phyloP scores from a whole-genome alignment of 768 basidiomycete genomes.

The Podaxis sp. region DNA sequence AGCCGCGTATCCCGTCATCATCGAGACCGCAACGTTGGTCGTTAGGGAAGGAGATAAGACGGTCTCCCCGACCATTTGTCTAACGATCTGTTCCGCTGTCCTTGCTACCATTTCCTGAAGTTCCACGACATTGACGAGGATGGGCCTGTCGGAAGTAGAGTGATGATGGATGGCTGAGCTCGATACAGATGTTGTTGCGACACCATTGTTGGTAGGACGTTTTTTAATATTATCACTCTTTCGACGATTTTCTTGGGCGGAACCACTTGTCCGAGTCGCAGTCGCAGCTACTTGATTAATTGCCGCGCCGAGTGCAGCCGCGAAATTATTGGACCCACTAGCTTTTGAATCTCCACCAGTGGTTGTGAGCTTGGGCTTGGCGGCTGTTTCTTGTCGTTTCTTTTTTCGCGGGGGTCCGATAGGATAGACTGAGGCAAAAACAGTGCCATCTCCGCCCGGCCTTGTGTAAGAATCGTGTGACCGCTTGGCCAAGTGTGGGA shows the following conservation, averaged over 20 bases:
- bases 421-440: slow-evolving; percentile 2
- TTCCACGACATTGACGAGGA: neutral
- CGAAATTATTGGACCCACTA: neutral
- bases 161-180: neutral
- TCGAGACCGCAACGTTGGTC: neutral
- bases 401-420: slow-evolving; percentile 8
- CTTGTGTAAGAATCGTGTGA: neutral
- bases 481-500: neutral
- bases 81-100: slow-evolving; percentile 3
- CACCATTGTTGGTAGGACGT: neutral
- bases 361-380: neutral
- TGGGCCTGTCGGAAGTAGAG: neutral
- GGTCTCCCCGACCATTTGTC: neutral
- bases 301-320: slow-evolving; percentile 8
- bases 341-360: neutral
- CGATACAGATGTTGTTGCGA: neutral
- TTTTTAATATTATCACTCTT: neutral
- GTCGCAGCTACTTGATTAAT: slow-evolving; percentile 5
- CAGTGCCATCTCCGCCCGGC: neutral
- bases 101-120: slow-evolving; percentile 4
- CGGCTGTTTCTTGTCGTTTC: neutral
- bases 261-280: slow-evolving; percentile 1
- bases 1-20: slow-evolving; percentile 11
- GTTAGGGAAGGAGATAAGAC: neutral
- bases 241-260: neutral